These are phyloP conservation scores for Alternaria sp. DNA, from an alignment of 2,329 filamentous ascomycete species.

Conservation along the genomic window DNA sequence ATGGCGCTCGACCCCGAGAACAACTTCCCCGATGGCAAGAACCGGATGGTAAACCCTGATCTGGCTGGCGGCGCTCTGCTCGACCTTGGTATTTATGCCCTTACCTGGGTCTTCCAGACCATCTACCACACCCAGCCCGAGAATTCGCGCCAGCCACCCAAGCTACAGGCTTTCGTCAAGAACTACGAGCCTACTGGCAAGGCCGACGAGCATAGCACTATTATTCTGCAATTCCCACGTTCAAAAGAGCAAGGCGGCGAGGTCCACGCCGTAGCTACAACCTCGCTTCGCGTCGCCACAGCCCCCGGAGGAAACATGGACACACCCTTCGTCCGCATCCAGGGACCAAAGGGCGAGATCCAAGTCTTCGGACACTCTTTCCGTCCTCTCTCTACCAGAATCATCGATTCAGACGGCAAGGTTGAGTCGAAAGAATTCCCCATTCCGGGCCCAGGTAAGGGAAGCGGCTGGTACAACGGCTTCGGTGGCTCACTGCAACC, in stretches of 20 bases:
- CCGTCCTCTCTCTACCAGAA: slow-evolving; percentile 70
- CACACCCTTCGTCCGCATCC: slow-evolving; percentile 76
- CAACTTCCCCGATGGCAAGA: slow-evolving; percentile 58
- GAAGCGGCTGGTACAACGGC: slow-evolving; percentile 59
- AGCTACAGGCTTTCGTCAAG: slow-evolving; percentile 71
- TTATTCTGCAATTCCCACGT: slow-evolving; percentile 78
- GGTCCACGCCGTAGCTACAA: slow-evolving; percentile 74
- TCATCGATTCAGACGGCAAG: slow-evolving; percentile 64
- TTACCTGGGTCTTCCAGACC: slow-evolving; percentile 91
- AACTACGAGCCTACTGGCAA: slow-evolving; percentile 76
- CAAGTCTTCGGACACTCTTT: slow-evolving; percentile 78
- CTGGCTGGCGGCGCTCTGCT: slow-evolving; percentile 83
- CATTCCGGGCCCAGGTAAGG: slow-evolving; percentile 58
- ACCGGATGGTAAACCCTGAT: slow-evolving; percentile 84
- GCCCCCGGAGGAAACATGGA: slow-evolving; percentile 65
- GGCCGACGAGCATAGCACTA: slow-evolving; percentile 78
- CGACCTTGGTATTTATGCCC: slow-evolving; percentile 85
- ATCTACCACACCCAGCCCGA: slow-evolving; percentile 80
- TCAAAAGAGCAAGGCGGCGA: slow-evolving; percentile 60
- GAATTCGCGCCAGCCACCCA: slow-evolving; percentile 70
- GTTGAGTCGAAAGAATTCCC: slow-evolving; percentile 59
- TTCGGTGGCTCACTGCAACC: slow-evolving; percentile 56
- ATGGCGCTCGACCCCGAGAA: slow-evolving; percentile 69
- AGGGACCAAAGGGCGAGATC: slow-evolving; percentile 82
- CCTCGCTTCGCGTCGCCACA: slow-evolving; percentile 55